Evolutionary conservation across 805 yeast species (phyloP), one percentile per base, ranked within the genome.

Genomic region (Metschnikowia orientalis): DNA sequence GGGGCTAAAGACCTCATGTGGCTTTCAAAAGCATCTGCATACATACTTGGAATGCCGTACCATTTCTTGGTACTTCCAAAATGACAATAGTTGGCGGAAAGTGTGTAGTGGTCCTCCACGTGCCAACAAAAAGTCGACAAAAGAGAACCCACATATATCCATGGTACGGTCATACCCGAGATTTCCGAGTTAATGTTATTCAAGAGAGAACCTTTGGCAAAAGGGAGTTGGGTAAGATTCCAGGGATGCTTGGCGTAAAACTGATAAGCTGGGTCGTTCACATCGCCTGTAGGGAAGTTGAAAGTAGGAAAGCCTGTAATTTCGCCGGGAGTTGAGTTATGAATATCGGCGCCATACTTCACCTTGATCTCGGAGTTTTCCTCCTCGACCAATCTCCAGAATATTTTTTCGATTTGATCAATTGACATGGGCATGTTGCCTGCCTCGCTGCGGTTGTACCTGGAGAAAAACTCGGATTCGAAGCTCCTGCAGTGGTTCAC

Each of bases 111-210:
- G 56, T 89, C 97, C 51, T 89, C 97, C 38, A 84, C 81, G 56
- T 90, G 97, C 96, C 97, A 90, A 57, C 97, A 89, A 53, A 90
- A 90, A 1, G 97, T 86, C 2, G 95, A 82, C 48, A 87, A 78
- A 30, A 86, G 67, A 32, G 94, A 85, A 0, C 97, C 97, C 10
- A 89, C 77, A 50, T 89, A 89, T 3, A 88, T 71, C 97, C 97
- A 89, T 0, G 97, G 97, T 12, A 84, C 73, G 0, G 97, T 88
- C 87, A 89, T 89, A 1, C 97, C 97, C 0, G 95, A 81, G 2
- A 90, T 82, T 19, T 75, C 71, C 12, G 76, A 72, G 36, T 75
- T 73, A 36, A 82, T 69, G 46, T 75, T 75, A 35, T 79, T 77
- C 32, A 84, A 60, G n/a, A 83, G 57, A 0, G 95, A 83, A 1